Evolutionary conservation across 202 grass and related monocot genomes (phyloP).

Genomic region (Bolboschoenoplectus hybrid): DNA sequence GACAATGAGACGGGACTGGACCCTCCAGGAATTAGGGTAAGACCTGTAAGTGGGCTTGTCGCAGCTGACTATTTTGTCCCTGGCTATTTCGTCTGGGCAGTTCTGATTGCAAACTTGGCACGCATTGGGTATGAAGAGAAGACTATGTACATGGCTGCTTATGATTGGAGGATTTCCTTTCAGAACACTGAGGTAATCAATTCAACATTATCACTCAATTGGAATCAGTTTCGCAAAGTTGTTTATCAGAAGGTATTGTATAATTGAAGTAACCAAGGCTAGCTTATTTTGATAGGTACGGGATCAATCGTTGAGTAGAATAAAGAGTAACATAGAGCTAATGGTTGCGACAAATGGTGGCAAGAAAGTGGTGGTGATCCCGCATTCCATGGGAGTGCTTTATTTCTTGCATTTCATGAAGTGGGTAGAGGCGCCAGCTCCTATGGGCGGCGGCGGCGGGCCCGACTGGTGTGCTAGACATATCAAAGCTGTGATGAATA

Average conservation of each 20-base stretch:
- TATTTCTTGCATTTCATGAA: slow-evolving; percentile 99
- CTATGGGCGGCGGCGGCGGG: slow-evolving; percentile 88
- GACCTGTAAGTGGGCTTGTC: slow-evolving; percentile 85
- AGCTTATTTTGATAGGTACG: slow-evolving; percentile 55
- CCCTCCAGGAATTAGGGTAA: slow-evolving; percentile 83
- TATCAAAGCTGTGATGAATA: slow-evolving; percentile 95
- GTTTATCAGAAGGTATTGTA: neutral
- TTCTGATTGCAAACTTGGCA: slow-evolving; percentile 98
- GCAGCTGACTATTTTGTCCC: slow-evolving; percentile 98
- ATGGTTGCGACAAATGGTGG: slow-evolving; percentile 91
- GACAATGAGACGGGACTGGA: slow-evolving; percentile 99
- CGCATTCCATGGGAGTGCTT: slow-evolving; percentile 95
- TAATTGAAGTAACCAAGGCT: neutral
- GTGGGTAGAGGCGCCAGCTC: slow-evolving; percentile 94
- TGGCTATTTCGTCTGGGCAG: slow-evolving; percentile 99
- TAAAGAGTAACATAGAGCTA: slow-evolving; percentile 96
- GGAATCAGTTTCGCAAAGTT: slow-evolving; percentile 28
- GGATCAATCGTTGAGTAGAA: slow-evolving; percentile 94
- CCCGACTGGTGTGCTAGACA: slow-evolving; percentile 87
- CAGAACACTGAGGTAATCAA: slow-evolving; percentile 87
- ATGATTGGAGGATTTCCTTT: slow-evolving; percentile 99
- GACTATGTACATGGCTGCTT: slow-evolving; percentile 99
- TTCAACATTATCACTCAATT: slow-evolving; percentile 25
- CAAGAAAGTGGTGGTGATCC: slow-evolving; percentile 95
- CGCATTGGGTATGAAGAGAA: slow-evolving; percentile 98